Percentiles rank a stretch among this genome's conserved stretches.
Conservation (phyloP, 148 eudicot genomes). For the Vaccinium vitisidaea region DNA sequence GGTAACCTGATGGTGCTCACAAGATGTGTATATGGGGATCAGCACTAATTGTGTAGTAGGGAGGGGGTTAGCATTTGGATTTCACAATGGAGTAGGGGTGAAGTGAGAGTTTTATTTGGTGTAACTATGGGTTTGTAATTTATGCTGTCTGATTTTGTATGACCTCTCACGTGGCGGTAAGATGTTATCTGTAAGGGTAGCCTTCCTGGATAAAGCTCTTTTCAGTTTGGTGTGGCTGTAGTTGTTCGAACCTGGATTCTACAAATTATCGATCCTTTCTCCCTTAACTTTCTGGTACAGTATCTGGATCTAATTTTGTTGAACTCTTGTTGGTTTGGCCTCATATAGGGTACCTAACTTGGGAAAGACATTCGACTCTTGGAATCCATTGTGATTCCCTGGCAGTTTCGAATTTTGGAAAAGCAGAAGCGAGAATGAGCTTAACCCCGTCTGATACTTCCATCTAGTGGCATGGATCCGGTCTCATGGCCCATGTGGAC, state of each 20-base stretch:
- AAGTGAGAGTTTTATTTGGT: neutral
- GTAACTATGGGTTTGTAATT: slow-evolving; percentile 11
- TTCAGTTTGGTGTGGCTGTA: slow-evolving; percentile 11
- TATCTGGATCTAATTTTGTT: neutral
- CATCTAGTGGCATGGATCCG: neutral
- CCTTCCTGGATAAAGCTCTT: slow-evolving; percentile 16
- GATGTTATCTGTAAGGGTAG: neutral
- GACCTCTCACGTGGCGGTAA: slow-evolving; percentile 5
- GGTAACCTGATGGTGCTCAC: slow-evolving; percentile 17
- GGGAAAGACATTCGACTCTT: neutral
- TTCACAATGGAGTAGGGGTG: neutral
- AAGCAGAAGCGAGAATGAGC: neutral
- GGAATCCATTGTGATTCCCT: neutral
- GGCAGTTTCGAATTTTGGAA: neutral
- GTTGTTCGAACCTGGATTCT: slow-evolving; percentile 13
- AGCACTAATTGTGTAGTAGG: slow-evolving; percentile 14
- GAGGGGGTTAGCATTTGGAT: slow-evolving; percentile 19
- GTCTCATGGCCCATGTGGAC: neutral
- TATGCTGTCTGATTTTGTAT: slow-evolving; percentile 11
- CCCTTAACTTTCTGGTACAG: neutral
- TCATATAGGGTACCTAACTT: neutral
- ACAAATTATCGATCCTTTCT: neutral
- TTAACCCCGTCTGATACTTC: neutral
- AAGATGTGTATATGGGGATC: slow-evolving; percentile 20
- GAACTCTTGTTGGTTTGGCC: neutral